Evolutionary conservation across 2,329 filamentous ascomycete genomes (phyloP).

Genomic region (Fonsecaea nubica): DNA sequence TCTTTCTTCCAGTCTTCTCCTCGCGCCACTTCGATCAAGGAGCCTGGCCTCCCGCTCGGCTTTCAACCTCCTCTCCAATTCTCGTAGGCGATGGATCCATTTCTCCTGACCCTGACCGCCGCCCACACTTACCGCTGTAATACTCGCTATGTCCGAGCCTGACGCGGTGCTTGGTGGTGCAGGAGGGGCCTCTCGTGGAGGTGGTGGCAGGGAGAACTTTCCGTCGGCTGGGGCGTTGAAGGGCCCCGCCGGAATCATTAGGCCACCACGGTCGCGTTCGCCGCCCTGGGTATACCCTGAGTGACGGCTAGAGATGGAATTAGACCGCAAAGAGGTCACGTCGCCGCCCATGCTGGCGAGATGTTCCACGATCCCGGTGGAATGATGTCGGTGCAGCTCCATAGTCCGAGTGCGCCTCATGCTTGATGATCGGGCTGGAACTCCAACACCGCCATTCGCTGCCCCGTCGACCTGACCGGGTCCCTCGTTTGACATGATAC

Average conservation of each 20-base stretch:
- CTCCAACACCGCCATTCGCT: slow-evolving; percentile 34
- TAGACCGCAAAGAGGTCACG: slow-evolving; percentile 39
- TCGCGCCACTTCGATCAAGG: slow-evolving; percentile 81
- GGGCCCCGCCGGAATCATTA: slow-evolving; percentile 37
- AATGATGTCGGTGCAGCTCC: slow-evolving; percentile 56
- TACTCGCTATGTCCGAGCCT: slow-evolving; percentile 35
- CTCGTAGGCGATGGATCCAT: slow-evolving; percentile 84
- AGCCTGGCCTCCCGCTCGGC: slow-evolving; percentile 85
- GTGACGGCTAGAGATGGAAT: slow-evolving; percentile 37
- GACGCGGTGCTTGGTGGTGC: slow-evolving; percentile 35
- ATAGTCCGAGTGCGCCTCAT: slow-evolving; percentile 43
- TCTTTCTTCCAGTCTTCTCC: slow-evolving; percentile 79
- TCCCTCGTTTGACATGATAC: slow-evolving; percentile 34
- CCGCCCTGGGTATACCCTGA: slow-evolving; percentile 23
- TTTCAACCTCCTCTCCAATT: slow-evolving; percentile 87
- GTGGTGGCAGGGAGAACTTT: slow-evolving; percentile 37
- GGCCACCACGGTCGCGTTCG: slow-evolving; percentile 31
- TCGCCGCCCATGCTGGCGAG: slow-evolving; percentile 39
- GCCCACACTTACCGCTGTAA: slow-evolving; percentile 24
- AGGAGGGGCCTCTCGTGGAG: slow-evolving; percentile 35
- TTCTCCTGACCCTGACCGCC: slow-evolving; percentile 66
- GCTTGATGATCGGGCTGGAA: slow-evolving; percentile 39
- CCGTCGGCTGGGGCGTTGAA: slow-evolving; percentile 38
- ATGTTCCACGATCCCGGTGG: slow-evolving; percentile 58
- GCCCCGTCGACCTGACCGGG: slow-evolving; percentile 29